Conservation (phyloP, 1,284 basidiomycete species). For the Apiotrichum domesticum region DNA sequence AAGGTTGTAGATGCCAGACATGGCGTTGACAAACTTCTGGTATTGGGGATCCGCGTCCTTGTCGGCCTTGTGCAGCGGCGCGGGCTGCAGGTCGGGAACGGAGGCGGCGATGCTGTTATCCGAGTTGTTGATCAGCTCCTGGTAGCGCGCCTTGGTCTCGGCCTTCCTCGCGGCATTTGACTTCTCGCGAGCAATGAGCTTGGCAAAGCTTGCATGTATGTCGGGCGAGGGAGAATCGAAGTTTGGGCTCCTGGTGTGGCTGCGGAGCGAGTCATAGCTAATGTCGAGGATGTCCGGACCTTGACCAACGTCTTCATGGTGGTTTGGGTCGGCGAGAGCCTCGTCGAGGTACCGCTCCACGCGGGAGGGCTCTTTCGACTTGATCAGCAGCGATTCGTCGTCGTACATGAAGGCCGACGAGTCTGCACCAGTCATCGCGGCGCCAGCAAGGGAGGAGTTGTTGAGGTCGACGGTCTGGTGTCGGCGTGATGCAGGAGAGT, state of each 20-base stretch:
- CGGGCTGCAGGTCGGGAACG: no score
- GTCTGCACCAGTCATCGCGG: background rate
- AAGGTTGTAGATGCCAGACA: slow-evolving; percentile 17
- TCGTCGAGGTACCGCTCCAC: background rate
- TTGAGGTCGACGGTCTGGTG: background rate
- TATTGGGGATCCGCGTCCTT: background rate
- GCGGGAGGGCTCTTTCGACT: background rate
- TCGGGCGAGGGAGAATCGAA: background rate
- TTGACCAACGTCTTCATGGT: background rate
- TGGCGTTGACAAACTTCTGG: slow-evolving; percentile 3
- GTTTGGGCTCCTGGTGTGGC: background rate
- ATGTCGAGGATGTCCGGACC: background rate
- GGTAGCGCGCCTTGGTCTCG: background rate
- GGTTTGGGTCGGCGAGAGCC: background rate
- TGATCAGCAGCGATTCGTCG: background rate
- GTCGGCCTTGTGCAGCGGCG: background rate
- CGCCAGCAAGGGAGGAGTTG: background rate
- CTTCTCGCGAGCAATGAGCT: background rate
- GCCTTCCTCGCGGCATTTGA: background rate
- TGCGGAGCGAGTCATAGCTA: background rate
- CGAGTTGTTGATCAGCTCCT: background rate
- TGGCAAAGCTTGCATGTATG: background rate
- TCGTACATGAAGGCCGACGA: slow-evolving; percentile 1
- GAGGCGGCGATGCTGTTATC: background rate
- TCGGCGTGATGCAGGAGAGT: background rate